phyloP scores from a whole-genome alignment of 2,329 filamentous ascomycete genomes.

The Penicillium sumatraense region DNA sequence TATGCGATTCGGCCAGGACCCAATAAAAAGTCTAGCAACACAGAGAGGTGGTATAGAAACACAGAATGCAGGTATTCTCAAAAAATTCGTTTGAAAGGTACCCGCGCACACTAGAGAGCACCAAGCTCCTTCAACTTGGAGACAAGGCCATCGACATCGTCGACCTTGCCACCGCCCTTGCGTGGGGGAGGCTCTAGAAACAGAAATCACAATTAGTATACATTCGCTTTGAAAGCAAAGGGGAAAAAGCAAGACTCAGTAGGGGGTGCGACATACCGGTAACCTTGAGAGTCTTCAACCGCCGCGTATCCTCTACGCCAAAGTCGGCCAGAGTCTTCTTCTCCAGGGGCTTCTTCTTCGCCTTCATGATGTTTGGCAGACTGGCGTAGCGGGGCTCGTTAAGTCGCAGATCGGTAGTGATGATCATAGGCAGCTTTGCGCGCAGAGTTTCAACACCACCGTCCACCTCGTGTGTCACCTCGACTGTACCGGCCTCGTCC shows the following conservation, averaged over 20 bases:
- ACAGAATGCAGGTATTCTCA: slow-evolving; percentile 18
- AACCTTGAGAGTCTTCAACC: slow-evolving; percentile 90
- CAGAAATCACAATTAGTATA: background rate
- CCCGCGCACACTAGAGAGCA: slow-evolving; percentile 65
- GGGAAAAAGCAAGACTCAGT: background rate
- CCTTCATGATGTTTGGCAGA: slow-evolving; percentile 99
- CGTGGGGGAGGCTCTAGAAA: slow-evolving; percentile 77
- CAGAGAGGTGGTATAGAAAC: slow-evolving; percentile 30
- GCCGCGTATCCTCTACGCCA: slow-evolving; percentile 72
- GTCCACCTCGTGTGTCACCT: slow-evolving; percentile 90
- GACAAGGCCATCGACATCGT: slow-evolving; percentile 94
- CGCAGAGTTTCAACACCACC: slow-evolving; percentile 89
- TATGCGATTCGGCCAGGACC: background rate
- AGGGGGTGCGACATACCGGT: slow-evolving; percentile 61
- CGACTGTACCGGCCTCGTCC: slow-evolving; percentile 69
- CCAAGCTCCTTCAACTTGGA: slow-evolving; percentile 94
- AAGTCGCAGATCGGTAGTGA: slow-evolving; percentile 91
- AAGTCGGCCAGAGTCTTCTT: slow-evolving; percentile 88
- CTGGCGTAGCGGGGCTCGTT: slow-evolving; percentile 96
- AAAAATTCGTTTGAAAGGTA: background rate
- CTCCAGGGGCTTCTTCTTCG: slow-evolving; percentile 98
- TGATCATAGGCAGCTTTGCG: slow-evolving; percentile 85
- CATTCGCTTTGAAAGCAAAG: slow-evolving; percentile 12
- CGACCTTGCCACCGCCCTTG: slow-evolving; percentile 94
- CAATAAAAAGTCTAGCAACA: slow-evolving; percentile 11